Evolutionary conservation across 768 basidiomycete species (phyloP), one percentile per base, ranked within the genome.

Genomic region (Gelatoporia subvermispora): DNA sequence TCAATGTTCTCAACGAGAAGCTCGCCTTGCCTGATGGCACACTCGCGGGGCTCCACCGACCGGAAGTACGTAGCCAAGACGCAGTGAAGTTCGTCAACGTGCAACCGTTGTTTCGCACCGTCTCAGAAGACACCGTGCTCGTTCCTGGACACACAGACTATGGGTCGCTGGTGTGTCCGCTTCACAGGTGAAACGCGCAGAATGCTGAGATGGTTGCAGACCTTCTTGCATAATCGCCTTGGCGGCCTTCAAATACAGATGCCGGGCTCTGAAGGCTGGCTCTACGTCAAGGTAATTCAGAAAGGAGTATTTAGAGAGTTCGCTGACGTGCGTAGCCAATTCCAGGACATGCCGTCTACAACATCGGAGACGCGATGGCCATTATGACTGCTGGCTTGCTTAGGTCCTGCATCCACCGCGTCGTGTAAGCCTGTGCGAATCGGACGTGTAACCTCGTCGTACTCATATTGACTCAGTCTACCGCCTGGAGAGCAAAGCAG

Each of bases 201-300:
- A 25, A 39, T 21, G 8, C 11, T 45, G 44, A 59, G 16, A 20
- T 17, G 9, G 13, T 17, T 17, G 17, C 52, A 83, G 78, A 79
- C 82, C 0, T 80, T 87, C 68, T 68, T 88, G 47, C 81, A 85
- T 55, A 87, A 87, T 59, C 74, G 73, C 3, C 73, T 85, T 0
- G 85, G 85, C 9, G 85, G 85, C 0, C 68, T 88, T 4, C 85
- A 87, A 50, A 84, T 87, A 0, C 67, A 85, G 31, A 73, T 75
- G 0, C 84, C 82, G 0, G 82, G 78, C 15, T 57, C 72, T 3
- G 75, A 82, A 16, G 59, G 72, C 21, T 87, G 85, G 85, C 76
- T 76, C 58, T 87, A 85, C 52, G 70, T 87, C 54, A 78, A 78
- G 74, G 84, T 75, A 16, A 53, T 17, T 9, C 41, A 58, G 13